phyloP scores from a whole-genome alignment of 371 early-diverging fungal genomes.

The Mortierella sp. region DNA sequence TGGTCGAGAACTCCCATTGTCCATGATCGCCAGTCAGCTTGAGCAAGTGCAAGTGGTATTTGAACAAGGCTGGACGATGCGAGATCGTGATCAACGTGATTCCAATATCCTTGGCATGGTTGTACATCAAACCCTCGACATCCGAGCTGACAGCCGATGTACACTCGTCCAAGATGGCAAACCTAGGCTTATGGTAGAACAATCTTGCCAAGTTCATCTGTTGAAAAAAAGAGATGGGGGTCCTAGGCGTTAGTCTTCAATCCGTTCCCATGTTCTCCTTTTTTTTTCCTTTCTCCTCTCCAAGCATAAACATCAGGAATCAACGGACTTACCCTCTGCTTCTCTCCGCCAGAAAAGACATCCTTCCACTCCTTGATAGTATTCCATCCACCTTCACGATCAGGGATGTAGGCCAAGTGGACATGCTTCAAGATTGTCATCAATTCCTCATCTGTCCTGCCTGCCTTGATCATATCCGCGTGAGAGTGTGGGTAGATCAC shows the following conservation, averaged over 20 bases:
- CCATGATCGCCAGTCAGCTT: constrained; percentile 79
- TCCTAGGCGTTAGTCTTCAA: too few relatives aligned
- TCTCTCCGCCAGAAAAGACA: constrained; percentile 92
- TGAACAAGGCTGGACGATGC: constrained; percentile 88
- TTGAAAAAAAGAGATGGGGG: not conserved
- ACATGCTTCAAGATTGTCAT: constrained; percentile 76
- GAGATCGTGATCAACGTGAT: constrained; percentile 89
- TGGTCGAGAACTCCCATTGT: constrained; percentile 79
- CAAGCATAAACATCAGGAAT: not conserved
- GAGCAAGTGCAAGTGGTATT: constrained; percentile 85
- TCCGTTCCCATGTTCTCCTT: too few relatives aligned
- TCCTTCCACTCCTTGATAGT: constrained; percentile 92
- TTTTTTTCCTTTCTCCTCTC: too few relatives aligned
- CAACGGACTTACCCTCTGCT: constrained; percentile 75
- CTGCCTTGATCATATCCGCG: constrained; percentile 75
- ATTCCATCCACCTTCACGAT: constrained; percentile 91
- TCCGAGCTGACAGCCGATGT: constrained; percentile 90
- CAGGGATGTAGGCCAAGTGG: constrained; percentile 78
- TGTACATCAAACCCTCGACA: constrained; percentile 91
- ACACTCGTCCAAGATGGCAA: constrained; percentile 81
- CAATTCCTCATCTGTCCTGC: constrained; percentile 84
- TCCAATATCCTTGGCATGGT: constrained; percentile 84
- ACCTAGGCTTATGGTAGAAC: constrained; percentile 88
- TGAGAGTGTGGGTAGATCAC: constrained; percentile 89
- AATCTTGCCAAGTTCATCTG: constrained; percentile 79